Evolutionary conservation across 371 early-diverging fungal genomes (phyloP), one percentile per base, ranked within the genome.

Genomic region (Coemansia sp.): DNA sequence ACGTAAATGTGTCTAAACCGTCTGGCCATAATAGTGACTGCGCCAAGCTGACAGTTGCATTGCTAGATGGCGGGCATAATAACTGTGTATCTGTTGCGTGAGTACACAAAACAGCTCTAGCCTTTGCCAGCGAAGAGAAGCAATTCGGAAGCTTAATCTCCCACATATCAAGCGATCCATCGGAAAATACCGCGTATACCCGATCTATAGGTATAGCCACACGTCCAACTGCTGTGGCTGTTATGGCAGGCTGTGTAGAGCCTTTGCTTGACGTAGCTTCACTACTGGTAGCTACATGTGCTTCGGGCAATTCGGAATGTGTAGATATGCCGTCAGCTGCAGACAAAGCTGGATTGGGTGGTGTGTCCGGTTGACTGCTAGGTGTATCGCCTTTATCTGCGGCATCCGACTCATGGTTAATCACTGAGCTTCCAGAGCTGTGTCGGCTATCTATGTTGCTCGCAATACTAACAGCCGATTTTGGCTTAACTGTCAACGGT

Each of bases 91-190:
- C n/a, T 8, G 37, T 5, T 3, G 61, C 59, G 18, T 39, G 24
- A 8, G 74, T 73, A 8, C 59, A 47, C 13, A 68, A 6, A 2
- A 62, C 53, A 5, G 26, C 10, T 2, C 29, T 53, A 11, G 61
- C 66, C 4, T 29, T 64, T 5, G 55, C 13, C 5, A 65, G 16
- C 0, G 59, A 31, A 11, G 26, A 65, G 2, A 24, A 26, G 11
- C 29, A 18, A 10, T 52, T 21, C 11, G 48, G 58, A 22, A 26
- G 60, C 10, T 27, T 16, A 1, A 65, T n/a, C 16, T 61, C 51
- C 77, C 77, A 76, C n/a, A 76, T 7, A 11, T 34, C 45, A 21
- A 76, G 11, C 21, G 77, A 76, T 31, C 77, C 77, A 26, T 76
- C 72, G 13, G 58, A 64, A 40, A 64, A 76, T 14, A 53, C 65